Base-by-base conservation (phyloP, 2,329 filamentous ascomycete genomes). In the Scleromitrula shiraiana region DNA sequence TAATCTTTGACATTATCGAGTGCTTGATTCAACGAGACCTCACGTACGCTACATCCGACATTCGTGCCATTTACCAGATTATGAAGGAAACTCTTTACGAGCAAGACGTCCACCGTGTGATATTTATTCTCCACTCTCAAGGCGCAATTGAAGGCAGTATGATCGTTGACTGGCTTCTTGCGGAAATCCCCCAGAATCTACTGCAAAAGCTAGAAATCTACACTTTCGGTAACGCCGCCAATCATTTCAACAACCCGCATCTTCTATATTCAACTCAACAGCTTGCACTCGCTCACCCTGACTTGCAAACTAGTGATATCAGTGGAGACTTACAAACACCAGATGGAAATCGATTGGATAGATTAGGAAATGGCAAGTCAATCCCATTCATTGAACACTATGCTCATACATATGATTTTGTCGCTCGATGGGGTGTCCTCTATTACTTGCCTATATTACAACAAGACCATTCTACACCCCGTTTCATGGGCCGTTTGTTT, bases 321-420 rank as follows among this genome's bases (percentile, higher is more conserved):
- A 36, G 38, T 7, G 49, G 46, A 6, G 27, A 22, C 22, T 39
- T 10, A 1, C 20, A 32, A 2, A 15, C 8, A 3, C 19, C 33
- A 2, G 26, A 33, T 7, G 14, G 44, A 26, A 14, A 17, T 1
- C 23, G 19, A 5, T 1, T 12, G 2, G 30, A 10, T 12, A 17
- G 27, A 26, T 40, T 38, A 10, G 29, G 14, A n/a, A 50, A 40
- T 20, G 47, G 47, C 5, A 61, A 62, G 17, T 76, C 76, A 2
- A 81, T 91, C 43, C 73, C 76, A 5, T 75, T 89, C 55, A 82
- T 93, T 32, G 87, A 93, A 65, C 87, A 93, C 64, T 93, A 90
- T 59, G 83, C 82, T 2, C 85, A 90, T 61, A 75, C 74, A 7
- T 75, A 72, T 14, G 87, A 93, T 58, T 85, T 88, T 55, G 85